Base-by-base conservation (phyloP, 1,139 yeast genomes). In the Suhomyces kunorum region DNA sequence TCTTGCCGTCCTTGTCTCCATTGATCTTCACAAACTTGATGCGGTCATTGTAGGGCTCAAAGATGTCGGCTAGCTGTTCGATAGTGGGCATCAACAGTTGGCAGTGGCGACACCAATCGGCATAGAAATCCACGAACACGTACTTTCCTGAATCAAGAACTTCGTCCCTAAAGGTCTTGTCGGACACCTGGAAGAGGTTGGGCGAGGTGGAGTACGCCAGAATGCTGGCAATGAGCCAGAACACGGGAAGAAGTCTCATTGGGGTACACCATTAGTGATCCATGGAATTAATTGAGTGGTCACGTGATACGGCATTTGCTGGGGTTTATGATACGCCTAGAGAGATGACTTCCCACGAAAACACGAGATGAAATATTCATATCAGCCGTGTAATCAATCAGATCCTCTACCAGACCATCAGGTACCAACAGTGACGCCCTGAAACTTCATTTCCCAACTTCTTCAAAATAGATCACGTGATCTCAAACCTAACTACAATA, bases 41-140 rank as follows among this genome's bases (percentile, higher is more conserved):
- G 13, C 34, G 13, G 32, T 74, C 71, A 4, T 70, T 69, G 20
- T 63, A 61, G 24, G 70, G 74, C 14, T 61, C 63, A 53, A 73
- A 83, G 8, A 70, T 51, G 5, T 71, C 73, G 1, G 83, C 81
- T 32, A 83, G 67, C 54, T 75, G 68, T 46, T 81, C 87, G 60
- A 79, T 79, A 5, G 72, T 71, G 7, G 94, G 94, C 57, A 75
- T 74, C 56, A 86, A 62, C 39, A 68, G 73, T 61, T 80, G 78
- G 64, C 94, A 86, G 64, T 86, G 90, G 36, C 86, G 75, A 56
- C 95, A 86, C 95, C 94, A 86, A 40, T 78, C 79, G 27, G 92
- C 87, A 53, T 83, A 84, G 55, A 84, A 83, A 45, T 86, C 87
- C 36, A 86, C 86, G 45, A 86, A 70, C 0, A 87, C 73, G 45